Conservation (phyloP, 306 rosid genomes). For the Dalbergia cultrata region DNA sequence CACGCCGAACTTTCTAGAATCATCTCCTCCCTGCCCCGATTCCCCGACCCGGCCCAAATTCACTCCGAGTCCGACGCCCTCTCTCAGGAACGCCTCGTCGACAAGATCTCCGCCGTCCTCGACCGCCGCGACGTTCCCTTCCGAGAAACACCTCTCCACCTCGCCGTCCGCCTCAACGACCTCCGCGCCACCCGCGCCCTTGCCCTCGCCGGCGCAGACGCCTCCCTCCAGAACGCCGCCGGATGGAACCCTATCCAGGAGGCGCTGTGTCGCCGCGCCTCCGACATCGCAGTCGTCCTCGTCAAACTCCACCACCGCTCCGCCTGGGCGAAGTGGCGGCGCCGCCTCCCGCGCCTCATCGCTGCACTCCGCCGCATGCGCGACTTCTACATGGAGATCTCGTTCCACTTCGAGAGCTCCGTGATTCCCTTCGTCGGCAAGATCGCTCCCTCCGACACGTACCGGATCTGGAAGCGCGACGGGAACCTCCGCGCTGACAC, state of each 20-base stretch:
- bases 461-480: constrained; percentile 95
- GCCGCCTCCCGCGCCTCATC: constrained; percentile 79
- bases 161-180: constrained; percentile 82
- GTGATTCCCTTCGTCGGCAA: constrained; percentile 87
- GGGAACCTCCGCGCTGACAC: constrained; percentile 89
- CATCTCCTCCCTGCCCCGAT: constrained; percentile 71
- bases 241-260: constrained; percentile 63
- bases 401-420: constrained; percentile 95
- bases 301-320: constrained; percentile 47
- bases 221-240: constrained; percentile 53
- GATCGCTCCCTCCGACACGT: constrained; percentile 94
- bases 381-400: constrained; percentile 98
- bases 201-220: constrained; percentile 68
- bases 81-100: constrained; percentile 79
- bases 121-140: constrained; percentile 94
- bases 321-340: constrained; percentile 73
- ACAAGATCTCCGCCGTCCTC: constrained; percentile 65
- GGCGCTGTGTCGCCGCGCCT: constrained; percentile 44
- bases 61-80: constrained; percentile 84
- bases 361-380: constrained; percentile 91
- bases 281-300: constrained; percentile 33
- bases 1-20: constrained; percentile 69
- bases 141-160: constrained; percentile 91
- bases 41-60: constrained; percentile 71
- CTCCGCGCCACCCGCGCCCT: constrained; percentile 44